These are phyloP conservation scores for Bruguiera hainesii DNA, from an alignment of 441 rosid species.

Conservation along the genomic window DNA sequence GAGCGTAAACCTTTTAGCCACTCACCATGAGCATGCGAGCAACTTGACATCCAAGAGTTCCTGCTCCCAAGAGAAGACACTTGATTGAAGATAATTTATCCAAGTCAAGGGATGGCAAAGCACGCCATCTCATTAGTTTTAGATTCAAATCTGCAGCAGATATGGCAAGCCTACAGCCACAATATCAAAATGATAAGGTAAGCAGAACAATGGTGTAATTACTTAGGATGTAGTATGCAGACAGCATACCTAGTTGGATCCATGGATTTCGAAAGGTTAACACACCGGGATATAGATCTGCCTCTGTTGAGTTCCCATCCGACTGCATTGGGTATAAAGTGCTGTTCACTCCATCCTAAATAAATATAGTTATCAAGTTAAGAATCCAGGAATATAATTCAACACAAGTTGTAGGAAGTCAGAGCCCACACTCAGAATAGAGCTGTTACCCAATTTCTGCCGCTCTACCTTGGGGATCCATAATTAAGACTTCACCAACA, in stretches of 20 bases:
- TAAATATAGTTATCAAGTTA: constrained; percentile 11
- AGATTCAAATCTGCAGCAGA: constrained; percentile 94
- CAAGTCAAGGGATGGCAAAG: constrained; percentile 83
- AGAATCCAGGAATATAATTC: constrained; percentile 2
- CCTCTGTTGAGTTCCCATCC: constrained; percentile 94
- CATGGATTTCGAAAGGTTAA: constrained; percentile 88
- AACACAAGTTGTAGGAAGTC: constrained; percentile 10
- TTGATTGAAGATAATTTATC: constrained; percentile 60
- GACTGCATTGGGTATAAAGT: constrained; percentile 57
- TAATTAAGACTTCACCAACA: constrained; percentile 66
- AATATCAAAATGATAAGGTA: constrained; percentile 13
- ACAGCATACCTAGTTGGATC: constrained; percentile 72
- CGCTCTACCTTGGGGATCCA: constrained; percentile 60
- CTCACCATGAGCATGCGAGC: constrained; percentile 93
- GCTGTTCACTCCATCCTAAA: constrained; percentile 48
- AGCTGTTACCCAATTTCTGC: constrained; percentile 38
- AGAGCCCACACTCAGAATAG: constrained; percentile 20
- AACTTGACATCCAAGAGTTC: constrained; percentile 97
- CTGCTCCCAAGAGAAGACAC: constrained; percentile 98
- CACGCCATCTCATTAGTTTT: constrained; percentile 97
- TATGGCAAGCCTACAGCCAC: constrained; percentile 62
- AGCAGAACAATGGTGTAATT: constrained; percentile 4
- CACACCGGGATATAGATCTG: constrained; percentile 51
- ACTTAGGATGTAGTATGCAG: constrained; percentile 6
- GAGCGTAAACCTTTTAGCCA: not conserved